These are phyloP conservation scores for Scedosporium boydii DNA, from an alignment of 2,329 filamentous ascomycete species.

Conservation along the genomic window DNA sequence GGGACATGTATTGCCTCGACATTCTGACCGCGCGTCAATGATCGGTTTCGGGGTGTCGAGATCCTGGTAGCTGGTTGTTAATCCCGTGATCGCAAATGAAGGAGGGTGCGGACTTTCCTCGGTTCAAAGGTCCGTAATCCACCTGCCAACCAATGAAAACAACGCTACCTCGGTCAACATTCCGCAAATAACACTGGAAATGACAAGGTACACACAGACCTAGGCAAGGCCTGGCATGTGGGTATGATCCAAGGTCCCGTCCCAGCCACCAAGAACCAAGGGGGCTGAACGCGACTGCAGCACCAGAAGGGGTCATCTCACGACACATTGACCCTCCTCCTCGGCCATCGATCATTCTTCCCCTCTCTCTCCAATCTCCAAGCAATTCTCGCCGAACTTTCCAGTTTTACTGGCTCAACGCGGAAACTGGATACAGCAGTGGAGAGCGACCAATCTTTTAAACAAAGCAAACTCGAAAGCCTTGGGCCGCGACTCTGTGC, in stretches of 20 bases:
- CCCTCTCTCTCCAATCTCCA: neutral
- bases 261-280: conserved; percentile 19
- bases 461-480: too few relatives aligned
- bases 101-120: conserved; percentile 3
- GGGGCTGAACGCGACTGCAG: conserved; percentile 27
- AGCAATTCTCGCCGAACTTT: neutral
- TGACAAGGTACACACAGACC: conserved; percentile 11
- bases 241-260: conserved; percentile 8
- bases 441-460: too few relatives aligned
- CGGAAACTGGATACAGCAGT: neutral
- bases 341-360: neutral
- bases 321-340: neutral
- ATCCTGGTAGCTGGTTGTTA: neutral
- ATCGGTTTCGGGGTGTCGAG: too few relatives aligned
- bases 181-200: conserved; percentile 9
- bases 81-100: neutral
- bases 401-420: neutral
- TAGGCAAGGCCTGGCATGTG: conserved; percentile 12
- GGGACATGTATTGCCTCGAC: too few relatives aligned
- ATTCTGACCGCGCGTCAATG: too few relatives aligned
- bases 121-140: neutral
- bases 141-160: conserved; percentile 13
- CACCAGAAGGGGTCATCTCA: conserved; percentile 19
- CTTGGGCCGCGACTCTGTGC: neutral
- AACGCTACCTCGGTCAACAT: conserved; percentile 11